These are phyloP conservation scores for Pseudocercospora pini-densiflorae DNA, from an alignment of 2,329 filamentous ascomycete genomes.

Conservation along the genomic window DNA sequence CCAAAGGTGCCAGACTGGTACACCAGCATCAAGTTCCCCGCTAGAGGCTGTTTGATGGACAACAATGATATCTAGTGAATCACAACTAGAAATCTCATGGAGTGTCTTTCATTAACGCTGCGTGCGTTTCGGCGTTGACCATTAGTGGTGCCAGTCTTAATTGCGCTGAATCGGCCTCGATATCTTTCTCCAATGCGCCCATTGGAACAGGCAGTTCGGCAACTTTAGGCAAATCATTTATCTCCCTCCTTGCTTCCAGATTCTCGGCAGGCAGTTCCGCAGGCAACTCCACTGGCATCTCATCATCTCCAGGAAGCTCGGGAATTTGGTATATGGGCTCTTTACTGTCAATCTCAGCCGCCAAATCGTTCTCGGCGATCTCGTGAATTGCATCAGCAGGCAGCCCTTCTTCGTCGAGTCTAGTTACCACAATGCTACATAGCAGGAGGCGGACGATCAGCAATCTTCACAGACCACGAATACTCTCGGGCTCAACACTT, in stretches of 20 bases:
- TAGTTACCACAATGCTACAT: constrained; percentile 15
- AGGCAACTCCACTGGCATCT: constrained; percentile 9
- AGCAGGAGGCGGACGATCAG: too few relatives aligned
- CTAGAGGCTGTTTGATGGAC: not conserved
- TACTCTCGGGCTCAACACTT: too few relatives aligned
- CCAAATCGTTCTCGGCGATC: constrained; percentile 7
- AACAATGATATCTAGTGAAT: not conserved
- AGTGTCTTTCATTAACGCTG: constrained; percentile 8
- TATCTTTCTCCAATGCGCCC: not conserved
- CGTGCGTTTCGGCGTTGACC: constrained; percentile 14
- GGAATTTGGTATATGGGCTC: constrained; percentile 14
- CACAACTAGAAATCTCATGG: not conserved
- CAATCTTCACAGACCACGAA: too few relatives aligned
- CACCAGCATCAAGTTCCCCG: not conserved
- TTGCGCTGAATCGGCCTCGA: not conserved
- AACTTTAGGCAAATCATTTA: not conserved
- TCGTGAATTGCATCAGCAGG: constrained; percentile 9
- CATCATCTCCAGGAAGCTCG: constrained; percentile 19
- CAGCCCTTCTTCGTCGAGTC: constrained; percentile 9
- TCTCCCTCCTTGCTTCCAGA: not conserved
- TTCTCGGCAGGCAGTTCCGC: not conserved
- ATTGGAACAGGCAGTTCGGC: constrained; percentile 1
- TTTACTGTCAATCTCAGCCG: not conserved
- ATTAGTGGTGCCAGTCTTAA: constrained; percentile 2
- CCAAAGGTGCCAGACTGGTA: too few relatives aligned